These are phyloP conservation scores for Isatis tinctoria DNA, from an alignment of 345 rosid genomes.

Conservation along the genomic window DNA sequence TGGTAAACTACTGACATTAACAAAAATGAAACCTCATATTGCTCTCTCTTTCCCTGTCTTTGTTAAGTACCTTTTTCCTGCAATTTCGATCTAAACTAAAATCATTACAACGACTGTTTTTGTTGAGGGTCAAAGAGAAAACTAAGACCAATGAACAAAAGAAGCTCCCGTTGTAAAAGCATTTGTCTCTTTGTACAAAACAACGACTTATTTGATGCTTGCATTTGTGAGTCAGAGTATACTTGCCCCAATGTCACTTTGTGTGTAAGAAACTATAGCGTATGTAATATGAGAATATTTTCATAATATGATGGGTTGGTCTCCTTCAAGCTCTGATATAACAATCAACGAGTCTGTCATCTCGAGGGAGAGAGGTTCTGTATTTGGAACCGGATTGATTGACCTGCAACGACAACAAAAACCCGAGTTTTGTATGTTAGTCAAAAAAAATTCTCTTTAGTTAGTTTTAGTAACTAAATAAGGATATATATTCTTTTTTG, in stretches of 20 bases:
- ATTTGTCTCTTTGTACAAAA: neutral
- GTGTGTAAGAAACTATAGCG: constrained; percentile 12
- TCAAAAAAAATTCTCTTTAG: neutral
- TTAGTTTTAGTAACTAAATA: no score
- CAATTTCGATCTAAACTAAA: no score
- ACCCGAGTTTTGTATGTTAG: neutral
- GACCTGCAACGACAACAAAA: constrained; percentile 48
- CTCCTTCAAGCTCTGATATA: constrained; percentile 93
- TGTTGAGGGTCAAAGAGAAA: neutral
- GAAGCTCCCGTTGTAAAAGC: neutral
- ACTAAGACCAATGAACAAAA: neutral
- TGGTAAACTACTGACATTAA: no score
- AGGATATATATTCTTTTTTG: no score
- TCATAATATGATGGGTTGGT: constrained; percentile 20
- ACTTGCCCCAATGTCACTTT: neutral
- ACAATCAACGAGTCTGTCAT: constrained; percentile 70
- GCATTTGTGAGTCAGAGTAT: neutral
- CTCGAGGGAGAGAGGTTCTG: constrained; percentile 52
- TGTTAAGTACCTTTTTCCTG: no score
- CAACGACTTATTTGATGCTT: constrained; percentile 12
- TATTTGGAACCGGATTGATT: constrained; percentile 69
- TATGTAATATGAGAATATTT: neutral
- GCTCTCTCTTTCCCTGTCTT: no score
- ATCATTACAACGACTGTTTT: no score
- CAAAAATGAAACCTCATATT: no score